Conservation (phyloP, 805 yeast species). For the Danielia oregonensis region DNA sequence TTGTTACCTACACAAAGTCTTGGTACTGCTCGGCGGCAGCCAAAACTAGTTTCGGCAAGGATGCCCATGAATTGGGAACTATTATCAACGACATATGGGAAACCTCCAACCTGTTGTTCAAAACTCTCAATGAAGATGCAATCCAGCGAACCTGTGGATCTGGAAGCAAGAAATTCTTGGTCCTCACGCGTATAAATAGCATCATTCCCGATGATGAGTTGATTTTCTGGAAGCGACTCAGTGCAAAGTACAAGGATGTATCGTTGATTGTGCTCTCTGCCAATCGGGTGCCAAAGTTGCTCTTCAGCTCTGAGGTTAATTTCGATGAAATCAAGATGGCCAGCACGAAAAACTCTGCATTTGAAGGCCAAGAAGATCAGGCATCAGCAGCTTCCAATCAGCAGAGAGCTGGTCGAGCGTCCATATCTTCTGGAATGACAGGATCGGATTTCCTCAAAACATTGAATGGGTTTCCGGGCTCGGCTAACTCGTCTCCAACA, state of each 20-base stretch:
- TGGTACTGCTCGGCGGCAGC: constrained; percentile 48
- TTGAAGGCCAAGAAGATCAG: too few relatives aligned
- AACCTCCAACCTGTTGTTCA: constrained; percentile 46
- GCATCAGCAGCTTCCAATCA: neutral
- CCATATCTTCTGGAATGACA: constrained; percentile 1
- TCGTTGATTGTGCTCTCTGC: constrained; percentile 70
- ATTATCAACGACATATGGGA: constrained; percentile 68
- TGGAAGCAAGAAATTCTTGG: constrained; percentile 57
- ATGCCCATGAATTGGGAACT: constrained; percentile 33
- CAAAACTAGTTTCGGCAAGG: constrained; percentile 8
- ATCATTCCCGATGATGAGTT: constrained; percentile 79
- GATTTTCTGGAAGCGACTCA: constrained; percentile 72
- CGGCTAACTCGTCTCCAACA: constrained; percentile 22
- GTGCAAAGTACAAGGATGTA: constrained; percentile 52
- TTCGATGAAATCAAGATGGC: neutral
- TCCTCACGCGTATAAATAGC: constrained; percentile 67
- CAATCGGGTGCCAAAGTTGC: constrained; percentile 51
- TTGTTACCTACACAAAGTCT: constrained; percentile 54
- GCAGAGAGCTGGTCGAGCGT: neutral
- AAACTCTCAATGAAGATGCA: constrained; percentile 30
- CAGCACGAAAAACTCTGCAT: too few relatives aligned
- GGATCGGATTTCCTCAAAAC: constrained; percentile 17
- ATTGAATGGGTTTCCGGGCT: constrained; percentile 8
- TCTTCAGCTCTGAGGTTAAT: constrained; percentile 20
- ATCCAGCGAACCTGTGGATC: constrained; percentile 28